Evolutionary conservation across 2,329 filamentous ascomycete genomes (phyloP), one percentile per base, ranked within the genome.

Genomic region (Colletotrichum sp.): DNA sequence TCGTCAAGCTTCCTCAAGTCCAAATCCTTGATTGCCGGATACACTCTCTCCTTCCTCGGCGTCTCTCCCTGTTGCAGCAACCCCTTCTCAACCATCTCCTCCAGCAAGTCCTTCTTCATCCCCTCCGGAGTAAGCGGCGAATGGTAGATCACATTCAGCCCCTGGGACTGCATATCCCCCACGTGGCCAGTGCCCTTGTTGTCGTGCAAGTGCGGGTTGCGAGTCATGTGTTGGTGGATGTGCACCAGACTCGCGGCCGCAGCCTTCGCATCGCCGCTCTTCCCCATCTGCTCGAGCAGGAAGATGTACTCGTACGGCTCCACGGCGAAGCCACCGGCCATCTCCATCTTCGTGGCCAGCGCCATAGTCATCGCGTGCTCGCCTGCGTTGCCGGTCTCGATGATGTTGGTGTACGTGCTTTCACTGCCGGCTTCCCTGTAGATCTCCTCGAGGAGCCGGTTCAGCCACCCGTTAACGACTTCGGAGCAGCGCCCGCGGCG

Each of bases 141-240:
- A 18, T 73, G 65, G 26, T 73, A 73, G n/a, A 73, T 26, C 52
- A 69, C 36, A 12, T 63, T 34, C 10, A 69, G 39, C 18, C 34
- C 71, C 64, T 69, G 71, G 8, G 26, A 26, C 34, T 57, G 55
- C 71, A 73, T 73, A 15, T 36, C 71, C 26, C 36, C 52, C 34
- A 73, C 71, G 21, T 73, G 71, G n/a, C 69, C 65, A 28, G 68
- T 66, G 55, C 71, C 71, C 55, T 73, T 73, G 28, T 69, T 63
- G 64, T 73, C 64, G 57, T 69, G 71, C 16, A 73, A 24, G 36
- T 73, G 64, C 18, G 71, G 71, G 55, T 62, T 73, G 21, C 65
- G 71, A 18, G 71, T 69, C 71, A 63, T 55, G 49, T 69, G 68
- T 32, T 73, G 71, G 21, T 69, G 30, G 39, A 73, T 69, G 15